A percentile compares a stretch with the other conserved stretches of the same genome.
These are phyloP conservation scores for Salvia sclarea DNA, from an alignment of 305 asterid species.

Conservation along the genomic window DNA sequence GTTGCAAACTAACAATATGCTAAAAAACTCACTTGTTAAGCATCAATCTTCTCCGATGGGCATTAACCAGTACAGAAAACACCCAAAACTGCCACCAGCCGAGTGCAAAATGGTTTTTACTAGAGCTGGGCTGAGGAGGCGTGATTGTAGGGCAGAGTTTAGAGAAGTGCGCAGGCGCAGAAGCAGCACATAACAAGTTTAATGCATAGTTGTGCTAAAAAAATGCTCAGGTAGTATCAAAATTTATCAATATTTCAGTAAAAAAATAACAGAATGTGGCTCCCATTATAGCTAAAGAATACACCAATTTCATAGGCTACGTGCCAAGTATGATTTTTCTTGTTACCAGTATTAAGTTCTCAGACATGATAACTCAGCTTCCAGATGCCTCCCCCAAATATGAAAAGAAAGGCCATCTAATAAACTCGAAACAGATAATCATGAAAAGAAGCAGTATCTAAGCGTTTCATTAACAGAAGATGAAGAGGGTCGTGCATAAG, in stretches of 20 bases:
- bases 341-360: slow-evolving; percentile 4
- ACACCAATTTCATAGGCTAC: neutral
- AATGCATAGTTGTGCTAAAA: neutral
- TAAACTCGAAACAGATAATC: slow-evolving; percentile 18
- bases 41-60: neutral
- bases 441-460: slow-evolving; percentile 19
- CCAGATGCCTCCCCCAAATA: slow-evolving; percentile 23
- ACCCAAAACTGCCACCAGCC: slow-evolving; percentile 39
- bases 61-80: neutral
- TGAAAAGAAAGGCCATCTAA: slow-evolving; percentile 15
- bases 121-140: neutral
- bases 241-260: neutral
- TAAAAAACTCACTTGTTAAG: slow-evolving; percentile 24
- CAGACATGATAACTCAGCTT: slow-evolving; percentile 18
- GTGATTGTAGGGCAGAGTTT: neutral
- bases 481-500: slow-evolving; percentile 15
- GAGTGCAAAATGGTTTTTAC: neutral
- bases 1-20: neutral
- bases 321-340: slow-evolving; percentile 5
- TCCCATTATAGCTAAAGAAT: neutral
- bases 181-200: neutral
- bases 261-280: neutral
- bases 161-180: neutral
- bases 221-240: neutral
- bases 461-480: slow-evolving; percentile 19